Percentiles rank a stretch among this genome's conserved stretches.
phyloP scores from a whole-genome alignment of 257 asterid genomes.

The Marsdenia floribunda region DNA sequence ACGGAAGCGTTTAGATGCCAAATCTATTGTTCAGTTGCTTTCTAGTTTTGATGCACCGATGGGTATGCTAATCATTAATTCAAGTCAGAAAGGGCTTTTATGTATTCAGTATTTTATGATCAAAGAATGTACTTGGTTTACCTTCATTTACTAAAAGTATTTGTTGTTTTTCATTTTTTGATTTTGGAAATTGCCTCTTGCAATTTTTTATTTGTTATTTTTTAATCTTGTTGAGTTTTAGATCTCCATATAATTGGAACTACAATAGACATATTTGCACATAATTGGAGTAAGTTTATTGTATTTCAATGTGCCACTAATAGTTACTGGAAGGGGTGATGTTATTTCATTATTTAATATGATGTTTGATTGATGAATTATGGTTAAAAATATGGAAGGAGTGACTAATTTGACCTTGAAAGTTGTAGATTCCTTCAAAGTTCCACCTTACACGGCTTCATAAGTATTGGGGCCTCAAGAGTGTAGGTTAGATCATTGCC shows the following conservation, averaged over 20 bases:
- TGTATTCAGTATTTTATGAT: neutral
- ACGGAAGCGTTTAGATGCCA: constrained; percentile 67
- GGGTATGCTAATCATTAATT: constrained; percentile 33
- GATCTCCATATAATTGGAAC: neutral
- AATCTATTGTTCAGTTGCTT: constrained; percentile 67
- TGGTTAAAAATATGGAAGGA: neutral
- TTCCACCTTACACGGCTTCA: neutral
- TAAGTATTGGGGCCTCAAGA: neutral
- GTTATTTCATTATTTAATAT: neutral
- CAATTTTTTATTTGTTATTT: neutral
- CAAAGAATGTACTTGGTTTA: neutral
- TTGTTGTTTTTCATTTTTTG: neutral
- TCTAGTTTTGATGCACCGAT: constrained; percentile 62
- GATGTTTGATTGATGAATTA: neutral
- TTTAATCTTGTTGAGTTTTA: neutral
- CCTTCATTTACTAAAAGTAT: neutral
- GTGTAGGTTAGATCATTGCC: neutral
- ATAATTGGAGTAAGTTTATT: neutral
- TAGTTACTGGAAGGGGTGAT: neutral
- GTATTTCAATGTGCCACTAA: neutral
- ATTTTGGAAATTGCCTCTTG: neutral
- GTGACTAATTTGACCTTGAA: neutral
- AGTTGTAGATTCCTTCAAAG: neutral
- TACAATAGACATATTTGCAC: neutral
- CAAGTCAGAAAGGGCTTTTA: neutral